Percentiles rank a stretch among this genome's conserved stretches.
Evolutionary conservation across 225 moss, liverwort and hornwort species (phyloP).

Genomic region (Physcomitrium patens): DNA sequence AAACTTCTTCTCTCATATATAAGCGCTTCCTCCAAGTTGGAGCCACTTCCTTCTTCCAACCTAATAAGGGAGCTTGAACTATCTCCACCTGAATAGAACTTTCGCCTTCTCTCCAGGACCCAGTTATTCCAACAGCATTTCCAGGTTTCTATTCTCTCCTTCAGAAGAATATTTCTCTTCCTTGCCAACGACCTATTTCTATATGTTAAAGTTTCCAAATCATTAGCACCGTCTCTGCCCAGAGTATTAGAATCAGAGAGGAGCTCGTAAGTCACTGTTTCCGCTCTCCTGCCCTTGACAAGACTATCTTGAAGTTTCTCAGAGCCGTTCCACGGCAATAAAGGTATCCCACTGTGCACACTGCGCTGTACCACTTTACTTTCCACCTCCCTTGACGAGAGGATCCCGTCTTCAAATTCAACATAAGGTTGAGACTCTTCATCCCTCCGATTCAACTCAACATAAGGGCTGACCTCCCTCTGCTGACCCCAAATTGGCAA

Average conservation of each 20-base stretch:
- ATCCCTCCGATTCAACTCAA: conserved; percentile 10
- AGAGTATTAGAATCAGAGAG: not conserved
- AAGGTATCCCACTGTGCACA: conserved; percentile 26
- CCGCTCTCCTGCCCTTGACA: conserved; percentile 18
- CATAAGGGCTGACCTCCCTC: not conserved
- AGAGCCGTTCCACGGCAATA: conserved; percentile 24
- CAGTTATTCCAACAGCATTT: conserved; percentile 39
- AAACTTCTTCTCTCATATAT: conserved; percentile 18
- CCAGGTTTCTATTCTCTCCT: conserved; percentile 22
- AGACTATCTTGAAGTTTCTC: conserved; percentile 19
- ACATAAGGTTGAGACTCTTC: conserved; percentile 16
- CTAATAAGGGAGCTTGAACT: conserved; percentile 10
- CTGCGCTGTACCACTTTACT: conserved; percentile 5
- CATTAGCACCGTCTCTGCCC: conserved; percentile 25
- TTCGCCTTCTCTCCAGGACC: conserved; percentile 37
- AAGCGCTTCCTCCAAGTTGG: conserved; percentile 25
- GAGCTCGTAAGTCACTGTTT: not conserved
- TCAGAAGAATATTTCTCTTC: conserved; percentile 3
- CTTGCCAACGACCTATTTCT: conserved; percentile 13
- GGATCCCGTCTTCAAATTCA: conserved; percentile 16
- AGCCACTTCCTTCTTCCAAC: conserved; percentile 19
- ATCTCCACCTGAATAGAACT: conserved; percentile 28
- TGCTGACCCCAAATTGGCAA: conserved; percentile 40
- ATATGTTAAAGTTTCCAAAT: conserved; percentile 13
- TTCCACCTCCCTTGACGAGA: conserved; percentile 18